Evolutionary conservation across 208 protist genomes (phyloP).

Genomic region (Acanthamoeba divionensis): DNA sequence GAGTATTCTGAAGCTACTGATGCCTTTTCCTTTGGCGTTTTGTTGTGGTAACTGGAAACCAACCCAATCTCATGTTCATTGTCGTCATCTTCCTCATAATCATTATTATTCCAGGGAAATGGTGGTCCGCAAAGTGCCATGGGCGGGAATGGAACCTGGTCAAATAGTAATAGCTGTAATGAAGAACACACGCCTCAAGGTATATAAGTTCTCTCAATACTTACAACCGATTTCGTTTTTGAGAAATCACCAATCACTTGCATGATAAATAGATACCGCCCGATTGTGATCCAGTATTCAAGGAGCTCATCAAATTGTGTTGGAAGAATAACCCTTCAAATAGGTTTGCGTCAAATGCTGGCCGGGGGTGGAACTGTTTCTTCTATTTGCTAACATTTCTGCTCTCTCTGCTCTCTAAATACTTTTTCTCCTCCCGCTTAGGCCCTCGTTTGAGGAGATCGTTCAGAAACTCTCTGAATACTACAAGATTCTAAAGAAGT

Average conservation of each 20-base stretch:
- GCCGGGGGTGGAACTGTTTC: too few relatives aligned
- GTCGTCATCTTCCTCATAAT: too few relatives aligned
- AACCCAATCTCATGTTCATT: neutral
- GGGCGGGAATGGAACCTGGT: neutral
- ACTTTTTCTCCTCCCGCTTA: neutral
- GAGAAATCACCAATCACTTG: too few relatives aligned
- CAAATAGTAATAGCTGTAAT: slow-evolving; percentile 17
- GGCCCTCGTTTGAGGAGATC: slow-evolving; percentile 46
- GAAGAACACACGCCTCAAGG: slow-evolving; percentile 10
- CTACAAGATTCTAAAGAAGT: slow-evolving; percentile 32
- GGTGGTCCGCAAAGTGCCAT: neutral
- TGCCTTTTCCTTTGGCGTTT: slow-evolving; percentile 27
- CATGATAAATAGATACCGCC: too few relatives aligned
- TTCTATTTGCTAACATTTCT: neutral
- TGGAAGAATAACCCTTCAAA: slow-evolving; percentile 23
- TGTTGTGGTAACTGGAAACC: neutral
- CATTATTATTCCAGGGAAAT: neutral
- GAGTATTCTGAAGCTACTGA: slow-evolving; percentile 46
- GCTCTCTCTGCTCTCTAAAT: neutral
- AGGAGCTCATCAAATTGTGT: slow-evolving; percentile 26
- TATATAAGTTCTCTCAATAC: too few relatives aligned
- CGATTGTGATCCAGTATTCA: slow-evolving; percentile 45
- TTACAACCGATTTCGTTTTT: too few relatives aligned
- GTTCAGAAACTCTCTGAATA: neutral
- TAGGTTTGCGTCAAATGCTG: too few relatives aligned